Evolutionary conservation across 2,329 filamentous ascomycete species (phyloP).

Genomic region (Colletotrichum destructivum): DNA sequence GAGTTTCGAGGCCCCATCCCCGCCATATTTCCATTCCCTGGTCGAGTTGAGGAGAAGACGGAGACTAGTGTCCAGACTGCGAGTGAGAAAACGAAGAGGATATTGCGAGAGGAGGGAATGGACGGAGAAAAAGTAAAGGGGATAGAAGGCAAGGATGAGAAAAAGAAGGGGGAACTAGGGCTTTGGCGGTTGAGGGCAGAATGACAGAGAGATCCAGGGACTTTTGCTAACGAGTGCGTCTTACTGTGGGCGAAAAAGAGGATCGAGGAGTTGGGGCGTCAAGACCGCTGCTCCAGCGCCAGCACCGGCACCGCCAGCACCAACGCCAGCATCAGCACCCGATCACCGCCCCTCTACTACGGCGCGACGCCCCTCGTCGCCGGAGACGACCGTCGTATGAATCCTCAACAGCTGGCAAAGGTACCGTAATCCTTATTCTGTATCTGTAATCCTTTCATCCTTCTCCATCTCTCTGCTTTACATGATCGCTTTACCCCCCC

Average conservation of each 20-base stretch:
- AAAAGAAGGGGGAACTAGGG: background rate
- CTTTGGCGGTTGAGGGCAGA: conserved; percentile 11
- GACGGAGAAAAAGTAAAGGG: too few relatives aligned
- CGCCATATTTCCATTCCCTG: background rate
- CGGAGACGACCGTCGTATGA: conserved; percentile 60
- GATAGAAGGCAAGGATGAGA: background rate
- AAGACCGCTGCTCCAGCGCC: conserved; percentile 37
- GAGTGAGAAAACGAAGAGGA: too few relatives aligned
- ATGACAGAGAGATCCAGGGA: conserved; percentile 5
- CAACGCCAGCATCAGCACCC: conserved; percentile 48
- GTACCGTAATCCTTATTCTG: conserved; percentile 48
- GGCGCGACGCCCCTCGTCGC: conserved; percentile 54
- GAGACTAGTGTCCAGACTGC: too few relatives aligned
- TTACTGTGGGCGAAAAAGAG: conserved; percentile 30
- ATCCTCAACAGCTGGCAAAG: conserved; percentile 61
- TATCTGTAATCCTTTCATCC: conserved; percentile 5
- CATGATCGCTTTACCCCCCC: conserved; percentile 18
- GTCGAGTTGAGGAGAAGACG: background rate
- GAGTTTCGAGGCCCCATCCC: conserved; percentile 18
- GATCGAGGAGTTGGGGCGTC: conserved; percentile 41
- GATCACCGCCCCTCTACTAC: conserved; percentile 47
- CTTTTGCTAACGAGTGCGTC: conserved; percentile 30
- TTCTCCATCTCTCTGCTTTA: conserved; percentile 10
- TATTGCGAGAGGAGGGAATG: too few relatives aligned
- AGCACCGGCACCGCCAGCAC: conserved; percentile 39